These are phyloP conservation scores for Geotrichum macrosporum DNA, from an alignment of 1,139 yeast species.

Conservation along the genomic window DNA sequence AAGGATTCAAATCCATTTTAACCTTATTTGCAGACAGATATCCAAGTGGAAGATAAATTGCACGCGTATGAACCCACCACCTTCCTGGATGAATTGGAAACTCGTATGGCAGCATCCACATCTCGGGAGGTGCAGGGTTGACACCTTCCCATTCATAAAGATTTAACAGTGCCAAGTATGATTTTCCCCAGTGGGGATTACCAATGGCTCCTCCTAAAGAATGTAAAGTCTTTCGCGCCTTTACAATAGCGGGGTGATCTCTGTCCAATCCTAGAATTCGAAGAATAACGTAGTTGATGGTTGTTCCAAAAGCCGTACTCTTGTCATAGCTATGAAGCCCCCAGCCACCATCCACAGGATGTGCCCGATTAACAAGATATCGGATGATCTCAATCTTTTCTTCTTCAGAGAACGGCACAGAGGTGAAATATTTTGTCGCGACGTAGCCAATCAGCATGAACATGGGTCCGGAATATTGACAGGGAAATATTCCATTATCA, in stretches of 20 bases:
- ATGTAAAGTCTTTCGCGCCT: conserved; percentile 68
- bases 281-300: conserved; percentile 74
- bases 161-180: conserved; percentile 77
- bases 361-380: conserved; percentile 81
- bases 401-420: conserved; percentile 63
- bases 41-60: conserved; percentile 83
- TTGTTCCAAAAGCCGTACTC: conserved; percentile 92
- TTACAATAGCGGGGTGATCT: conserved; percentile 72
- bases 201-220: conserved; percentile 85
- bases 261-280: conserved; percentile 71
- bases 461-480: conserved; percentile 96
- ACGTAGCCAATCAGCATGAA: conserved; percentile 91
- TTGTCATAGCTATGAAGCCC: conserved; percentile 90
- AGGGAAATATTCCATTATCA: conserved; percentile 76
- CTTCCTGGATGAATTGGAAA: conserved; percentile 88
- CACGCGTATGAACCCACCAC: conserved; percentile 99
- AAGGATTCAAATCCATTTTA: conserved; percentile 58
- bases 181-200: conserved; percentile 96
- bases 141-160: conserved; percentile 94
- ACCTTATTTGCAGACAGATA: conserved; percentile 61
- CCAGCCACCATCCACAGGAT: conserved; percentile 99
- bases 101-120: conserved; percentile 81
- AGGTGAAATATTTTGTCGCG: conserved; percentile 66
- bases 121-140: conserved; percentile 96
- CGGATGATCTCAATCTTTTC: conserved; percentile 67